phyloP scores from a whole-genome alignment of 176 grass and related monocot genomes.

The Raddia distichophylla region DNA sequence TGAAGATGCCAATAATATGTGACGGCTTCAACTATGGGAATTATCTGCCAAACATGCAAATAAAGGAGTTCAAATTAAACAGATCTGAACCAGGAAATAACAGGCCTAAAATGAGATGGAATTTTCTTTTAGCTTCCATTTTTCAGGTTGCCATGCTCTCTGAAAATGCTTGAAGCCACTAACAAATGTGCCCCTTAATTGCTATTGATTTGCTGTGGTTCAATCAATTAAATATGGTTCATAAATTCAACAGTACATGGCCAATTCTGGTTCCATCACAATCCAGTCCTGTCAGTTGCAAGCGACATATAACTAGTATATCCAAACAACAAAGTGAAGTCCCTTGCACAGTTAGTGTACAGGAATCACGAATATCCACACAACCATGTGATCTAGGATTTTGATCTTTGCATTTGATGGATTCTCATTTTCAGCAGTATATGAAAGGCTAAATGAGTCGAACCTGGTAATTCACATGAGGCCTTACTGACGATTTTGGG shows the following conservation, averaged over 20 bases:
- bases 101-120: constrained; percentile 8
- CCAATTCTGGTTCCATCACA: neutral
- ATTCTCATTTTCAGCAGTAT: neutral
- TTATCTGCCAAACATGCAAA: constrained; percentile 32
- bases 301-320: neutral
- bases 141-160: constrained; percentile 11
- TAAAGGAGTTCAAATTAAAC: constrained; percentile 12
- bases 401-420: neutral
- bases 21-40: neutral
- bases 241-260: neutral
- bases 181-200: constrained; percentile 5
- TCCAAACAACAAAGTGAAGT: constrained; percentile 23
- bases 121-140: neutral
- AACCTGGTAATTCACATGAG: constrained; percentile 19
- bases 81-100: constrained; percentile 8
- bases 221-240: neutral
- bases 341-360: neutral
- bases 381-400: constrained; percentile 19
- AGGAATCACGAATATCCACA: constrained; percentile 2
- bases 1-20: neutral
- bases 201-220: constrained; percentile 15
- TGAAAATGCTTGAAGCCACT: constrained; percentile 32
- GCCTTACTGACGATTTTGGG: neutral
- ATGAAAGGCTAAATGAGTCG: constrained; percentile 8
- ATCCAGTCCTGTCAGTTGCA: neutral